Base-by-base conservation (phyloP, 208 protist genomes). In the Trichomonas tenax region DNA sequence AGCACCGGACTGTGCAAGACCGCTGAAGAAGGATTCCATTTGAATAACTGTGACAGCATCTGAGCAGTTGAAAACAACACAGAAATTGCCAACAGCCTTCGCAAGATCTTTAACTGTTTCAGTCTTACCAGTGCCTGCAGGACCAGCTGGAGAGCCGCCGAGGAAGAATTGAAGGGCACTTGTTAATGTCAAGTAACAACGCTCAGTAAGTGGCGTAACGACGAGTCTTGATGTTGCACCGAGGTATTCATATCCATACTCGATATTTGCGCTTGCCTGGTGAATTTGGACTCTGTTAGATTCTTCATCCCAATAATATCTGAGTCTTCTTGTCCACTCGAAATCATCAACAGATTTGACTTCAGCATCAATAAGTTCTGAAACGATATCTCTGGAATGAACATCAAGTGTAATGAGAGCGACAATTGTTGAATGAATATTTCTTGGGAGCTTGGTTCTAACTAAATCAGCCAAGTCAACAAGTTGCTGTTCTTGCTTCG, bases 11-110 rank as follows among this genome's bases (percentile, higher is more conserved):
- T 99, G 99, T 81, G 98, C 98, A 46, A 99, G 98, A 58, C 99
- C 98, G 10, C 98, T 98, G 97, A 99, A 99, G 97, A 99, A 99
- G 97, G 99, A 99, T 96, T 98, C 98, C 99, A 99, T 99, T 98
- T 96, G 96, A 36, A 97, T 88, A 96, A 97, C 97, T 96, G 97
- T 97, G 21, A 98, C 96, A 0, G 96, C 97, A 46, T 98, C 97
- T 34, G 97, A 98, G 97, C 97, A 98, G 96, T 98, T 98, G 97
- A 98, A 98, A 15, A 98, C 99, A 40, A 98, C 97, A 96, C 97
- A 98, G 46, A 97, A 96, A 14, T 97, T 96, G 14, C 97, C 98
- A 21, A 98, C 96, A 45, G 97, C 97, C 95, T 98, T 98, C 31
- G 97, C 97, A 11, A 98, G 88, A 96, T 98, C 97, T 96, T 98